phyloP scores from a whole-genome alignment of 441 rosid species.

The Erodium texanum region DNA sequence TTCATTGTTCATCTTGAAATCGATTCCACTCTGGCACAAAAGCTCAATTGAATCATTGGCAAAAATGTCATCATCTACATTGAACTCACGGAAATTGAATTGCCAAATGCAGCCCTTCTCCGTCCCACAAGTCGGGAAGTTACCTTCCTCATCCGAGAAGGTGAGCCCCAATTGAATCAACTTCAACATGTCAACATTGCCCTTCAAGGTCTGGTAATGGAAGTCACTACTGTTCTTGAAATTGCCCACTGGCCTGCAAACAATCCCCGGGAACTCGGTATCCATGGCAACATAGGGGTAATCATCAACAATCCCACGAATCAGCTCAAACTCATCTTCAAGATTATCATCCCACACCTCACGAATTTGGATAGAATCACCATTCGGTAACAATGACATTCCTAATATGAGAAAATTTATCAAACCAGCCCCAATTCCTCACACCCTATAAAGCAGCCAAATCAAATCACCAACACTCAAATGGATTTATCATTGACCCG shows the following conservation, averaged over 20 bases:
- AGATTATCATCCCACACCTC: constrained; percentile 52
- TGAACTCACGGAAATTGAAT: constrained; percentile 47
- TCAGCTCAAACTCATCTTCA: constrained; percentile 39
- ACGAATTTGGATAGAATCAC: constrained; percentile 38
- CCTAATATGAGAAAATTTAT: constrained; percentile 14
- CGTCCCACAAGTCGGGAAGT: constrained; percentile 42
- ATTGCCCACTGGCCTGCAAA: constrained; percentile 36
- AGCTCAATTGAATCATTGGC: constrained; percentile 43
- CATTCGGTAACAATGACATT: constrained; percentile 38
- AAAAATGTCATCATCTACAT: constrained; percentile 33
- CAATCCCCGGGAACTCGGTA: constrained; percentile 51
- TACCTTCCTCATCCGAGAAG: constrained; percentile 37
- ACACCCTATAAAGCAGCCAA: not conserved
- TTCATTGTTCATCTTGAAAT: constrained; percentile 41
- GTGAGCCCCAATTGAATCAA: constrained; percentile 43
- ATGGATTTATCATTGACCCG: not conserved
- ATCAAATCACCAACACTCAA: not conserved
- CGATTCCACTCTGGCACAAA: constrained; percentile 41
- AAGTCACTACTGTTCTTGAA: constrained; percentile 40
- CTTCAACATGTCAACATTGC: constrained; percentile 42
- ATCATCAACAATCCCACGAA: constrained; percentile 43
- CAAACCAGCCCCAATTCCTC: not conserved
- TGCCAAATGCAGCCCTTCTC: constrained; percentile 48
- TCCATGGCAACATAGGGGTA: constrained; percentile 39
- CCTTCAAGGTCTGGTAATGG: constrained; percentile 39